Percentiles rank a stretch among this genome's conserved stretches.
phyloP scores from a whole-genome alignment of 805 yeast species.

The Candida anglica region DNA sequence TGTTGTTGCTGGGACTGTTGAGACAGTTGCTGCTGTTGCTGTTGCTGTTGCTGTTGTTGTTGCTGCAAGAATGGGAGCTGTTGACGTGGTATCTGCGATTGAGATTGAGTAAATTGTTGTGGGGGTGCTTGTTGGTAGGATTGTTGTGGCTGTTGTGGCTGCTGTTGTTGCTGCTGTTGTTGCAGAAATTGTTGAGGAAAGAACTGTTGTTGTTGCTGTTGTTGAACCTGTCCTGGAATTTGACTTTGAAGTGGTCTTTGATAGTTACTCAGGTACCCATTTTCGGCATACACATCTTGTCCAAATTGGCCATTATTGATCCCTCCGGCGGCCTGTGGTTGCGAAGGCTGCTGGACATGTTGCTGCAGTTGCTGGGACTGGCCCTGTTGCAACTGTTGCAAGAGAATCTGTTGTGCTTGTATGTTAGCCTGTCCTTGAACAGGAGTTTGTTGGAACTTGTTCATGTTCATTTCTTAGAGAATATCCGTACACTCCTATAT shows the following conservation, averaged over 20 bases:
- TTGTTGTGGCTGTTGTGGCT: slow-evolving; percentile 12
- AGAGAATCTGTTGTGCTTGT: slow-evolving; percentile 40
- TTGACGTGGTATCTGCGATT: slow-evolving; percentile 14
- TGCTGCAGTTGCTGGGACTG: slow-evolving; percentile 18
- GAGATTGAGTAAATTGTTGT: slow-evolving; percentile 12
- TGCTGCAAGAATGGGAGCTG: slow-evolving; percentile 10
- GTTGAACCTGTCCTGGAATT: slow-evolving; percentile 9
- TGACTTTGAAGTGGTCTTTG: slow-evolving; percentile 15
- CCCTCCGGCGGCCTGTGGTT: too few relatives aligned
- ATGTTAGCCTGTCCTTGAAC: slow-evolving; percentile 29
- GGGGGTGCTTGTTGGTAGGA: slow-evolving; percentile 7
- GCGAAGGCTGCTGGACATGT: slow-evolving; percentile 12
- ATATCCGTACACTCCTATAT: too few relatives aligned
- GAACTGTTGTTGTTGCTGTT: slow-evolving; percentile 21
- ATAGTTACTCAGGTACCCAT: slow-evolving; percentile 15
- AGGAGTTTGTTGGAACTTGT: slow-evolving; percentile 31
- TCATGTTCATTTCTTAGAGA: slow-evolving; percentile 28
- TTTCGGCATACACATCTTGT: slow-evolving; percentile 11
- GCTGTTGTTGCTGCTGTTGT: slow-evolving; percentile 7
- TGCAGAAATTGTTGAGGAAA: slow-evolving; percentile 17
- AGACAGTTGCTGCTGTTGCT: slow-evolving; percentile 18
- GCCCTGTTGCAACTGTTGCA: slow-evolving; percentile 40
- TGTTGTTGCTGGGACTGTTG: slow-evolving; percentile 17
- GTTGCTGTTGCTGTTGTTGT: slow-evolving; percentile 22
- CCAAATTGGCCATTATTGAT: slow-evolving; percentile 11